A percentile compares a stretch with the other conserved stretches of the same genome.
Conservation (phyloP, 805 yeast genomes). For the Suhomyces emberorum region DNA sequence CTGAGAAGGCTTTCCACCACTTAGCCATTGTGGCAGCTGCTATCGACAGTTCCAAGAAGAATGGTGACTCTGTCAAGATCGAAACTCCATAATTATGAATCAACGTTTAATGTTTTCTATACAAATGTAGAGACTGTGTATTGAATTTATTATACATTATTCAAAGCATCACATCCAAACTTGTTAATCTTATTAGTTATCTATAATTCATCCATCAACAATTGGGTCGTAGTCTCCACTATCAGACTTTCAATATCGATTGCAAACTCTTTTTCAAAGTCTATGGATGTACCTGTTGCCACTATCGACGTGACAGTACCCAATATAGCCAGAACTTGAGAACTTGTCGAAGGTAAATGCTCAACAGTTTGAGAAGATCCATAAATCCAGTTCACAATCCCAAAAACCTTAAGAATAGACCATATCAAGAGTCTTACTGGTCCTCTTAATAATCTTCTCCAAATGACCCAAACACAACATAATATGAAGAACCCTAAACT, state of each 20-base stretch:
- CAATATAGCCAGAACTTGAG: too few relatives aligned
- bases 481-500: constrained; percentile 44
- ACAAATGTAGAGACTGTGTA: background rate
- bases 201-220: constrained; percentile 3
- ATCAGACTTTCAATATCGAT: background rate
- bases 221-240: background rate
- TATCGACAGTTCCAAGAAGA: constrained; percentile 58
- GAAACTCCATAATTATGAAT: constrained; percentile 24
- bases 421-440: constrained; percentile 46
- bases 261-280: constrained; percentile 1
- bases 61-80: constrained; percentile 50
- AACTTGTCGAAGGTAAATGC: background rate
- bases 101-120: too few relatives aligned
- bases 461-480: constrained; percentile 48
- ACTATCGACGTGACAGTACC: too few relatives aligned
- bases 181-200: too few relatives aligned
- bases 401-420: constrained; percentile 40
- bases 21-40: constrained; percentile 88
- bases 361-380: background rate
- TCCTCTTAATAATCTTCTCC: constrained; percentile 44
- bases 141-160: too few relatives aligned
- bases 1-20: constrained; percentile 85
- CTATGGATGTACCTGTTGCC: constrained; percentile 1
- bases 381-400: constrained; percentile 12
- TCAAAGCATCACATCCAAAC: too few relatives aligned